Evolutionary conservation across 176 grass and related monocot species (phyloP), one percentile per base, ranked within the genome.

Genomic region (Carex myosuroides): DNA sequence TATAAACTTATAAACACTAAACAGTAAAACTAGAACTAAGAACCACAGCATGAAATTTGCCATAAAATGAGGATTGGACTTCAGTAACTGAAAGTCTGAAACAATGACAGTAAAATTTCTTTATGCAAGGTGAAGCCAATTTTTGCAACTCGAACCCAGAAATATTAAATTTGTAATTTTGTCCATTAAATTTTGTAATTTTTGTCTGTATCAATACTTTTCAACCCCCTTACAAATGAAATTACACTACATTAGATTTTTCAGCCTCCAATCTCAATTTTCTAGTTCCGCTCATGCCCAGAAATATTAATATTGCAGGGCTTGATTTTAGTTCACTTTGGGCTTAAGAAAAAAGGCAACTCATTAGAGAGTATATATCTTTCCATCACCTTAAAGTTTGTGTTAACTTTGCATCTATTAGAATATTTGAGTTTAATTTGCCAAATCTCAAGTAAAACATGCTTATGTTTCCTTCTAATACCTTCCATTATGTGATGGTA

Each of bases 401-500:
- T 55, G 20, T 35, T 42, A 13, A 50, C 5, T 54, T 30, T 77
- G 48, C 46, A 77, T 17, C 48, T 56, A 13, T 18, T 33, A 57
- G 13, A 18, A 78, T 13, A 24, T 67, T 67, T 67, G 62, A 44
- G 67, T 55, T 64, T 67, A 16, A 52, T 13, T 79, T 33, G 24
- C 22, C 58, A 63, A 56, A 76, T 29, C 3, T 54, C 72, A 55
- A 8, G 13, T 56, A 3, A 52, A 77, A 56, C 42, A 30, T 21
- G 35, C 9, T 48, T 61, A 72, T 85, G 42, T 30, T 33, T 78
- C 50, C 57, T 56, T 78, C 21, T 32, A 11, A 32, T 68, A 82
- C 94, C 94, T 87, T 97, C 90, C 84, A 97, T 94, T 79, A 92
- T 80, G 79, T 90, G 68, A 84, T 97, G 89, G 69, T 94, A 97